Evolutionary conservation across 1,139 yeast genomes (phyloP).

Genomic region (Magnusiomyces fungicola): DNA sequence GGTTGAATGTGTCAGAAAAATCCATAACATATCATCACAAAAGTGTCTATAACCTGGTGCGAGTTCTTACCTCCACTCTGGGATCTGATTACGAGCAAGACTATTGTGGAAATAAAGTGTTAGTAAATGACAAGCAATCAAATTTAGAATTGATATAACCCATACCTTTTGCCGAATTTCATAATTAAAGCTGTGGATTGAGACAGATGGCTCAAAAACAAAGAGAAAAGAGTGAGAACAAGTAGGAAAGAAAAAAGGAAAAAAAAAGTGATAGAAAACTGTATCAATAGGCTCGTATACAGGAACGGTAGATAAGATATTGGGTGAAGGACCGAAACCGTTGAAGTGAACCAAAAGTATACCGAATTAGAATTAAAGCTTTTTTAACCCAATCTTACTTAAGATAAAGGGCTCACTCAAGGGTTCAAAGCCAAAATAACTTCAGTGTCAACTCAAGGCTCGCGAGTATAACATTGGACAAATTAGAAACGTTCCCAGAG

Average conservation of each 20-base stretch:
- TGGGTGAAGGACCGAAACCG: too few species aligned
- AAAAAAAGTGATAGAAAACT: neutral
- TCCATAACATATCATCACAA: too few species aligned
- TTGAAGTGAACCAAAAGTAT: too few species aligned
- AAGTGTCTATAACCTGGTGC: conserved; percentile 10
- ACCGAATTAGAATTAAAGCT: too few species aligned
- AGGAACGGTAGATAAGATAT: neutral
- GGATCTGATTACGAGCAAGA: conserved; percentile 75
- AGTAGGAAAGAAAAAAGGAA: neutral
- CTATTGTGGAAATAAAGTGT: conserved; percentile 24
- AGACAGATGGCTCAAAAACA: neutral
- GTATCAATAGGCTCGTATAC: neutral
- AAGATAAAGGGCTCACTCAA: too few species aligned
- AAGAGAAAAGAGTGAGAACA: neutral
- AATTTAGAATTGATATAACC: neutral
- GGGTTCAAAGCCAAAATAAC: too few species aligned
- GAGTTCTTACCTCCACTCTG: conserved; percentile 64
- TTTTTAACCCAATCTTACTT: too few species aligned
- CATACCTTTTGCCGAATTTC: conserved; percentile 78
- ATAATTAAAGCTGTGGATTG: too few species aligned
- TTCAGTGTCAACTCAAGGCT: too few species aligned
- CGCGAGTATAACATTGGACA: too few species aligned
- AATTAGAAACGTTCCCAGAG: too few species aligned
- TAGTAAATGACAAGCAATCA: conserved; percentile 1
- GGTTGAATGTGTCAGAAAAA: neutral